phyloP scores from a whole-genome alignment of 192 early-diverging fungal genomes.

The Entomortierella parvispora region DNA sequence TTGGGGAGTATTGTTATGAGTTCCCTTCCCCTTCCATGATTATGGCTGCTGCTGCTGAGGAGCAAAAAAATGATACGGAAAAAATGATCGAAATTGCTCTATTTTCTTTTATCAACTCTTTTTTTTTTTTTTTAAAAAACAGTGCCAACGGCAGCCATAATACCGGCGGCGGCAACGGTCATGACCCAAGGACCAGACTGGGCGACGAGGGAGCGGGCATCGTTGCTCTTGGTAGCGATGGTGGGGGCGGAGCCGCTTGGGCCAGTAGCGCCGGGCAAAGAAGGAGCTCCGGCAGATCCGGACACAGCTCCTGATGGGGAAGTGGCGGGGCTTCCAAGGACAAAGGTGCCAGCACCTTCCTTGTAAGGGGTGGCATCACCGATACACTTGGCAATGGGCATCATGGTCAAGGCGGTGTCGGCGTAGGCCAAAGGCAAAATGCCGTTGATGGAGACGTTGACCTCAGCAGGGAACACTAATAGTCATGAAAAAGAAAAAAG shows the following conservation, averaged over 20 bases:
- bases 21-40: too few species aligned
- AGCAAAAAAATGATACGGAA: too few species aligned
- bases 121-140: slow-evolving; percentile 1
- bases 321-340: slow-evolving; percentile 1
- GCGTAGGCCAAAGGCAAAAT: slow-evolving; percentile 4
- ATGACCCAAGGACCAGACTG: not conserved
- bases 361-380: slow-evolving; percentile 6
- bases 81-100: too few species aligned
- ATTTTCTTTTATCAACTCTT: not conserved
- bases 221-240: not conserved
- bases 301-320: not conserved
- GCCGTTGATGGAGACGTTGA: slow-evolving; percentile 46
- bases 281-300: not conserved
- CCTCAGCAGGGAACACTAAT: slow-evolving; percentile 37
- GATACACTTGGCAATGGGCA: slow-evolving; percentile 3
- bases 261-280: not conserved
- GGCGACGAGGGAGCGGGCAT: not conserved
- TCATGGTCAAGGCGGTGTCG: slow-evolving; percentile 8
- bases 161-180: not conserved
- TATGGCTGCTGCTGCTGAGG: too few species aligned
- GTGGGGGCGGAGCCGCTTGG: not conserved
- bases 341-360: slow-evolving; percentile 16
- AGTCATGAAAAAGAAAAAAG: not conserved
- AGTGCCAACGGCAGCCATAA: slow-evolving; percentile 5
- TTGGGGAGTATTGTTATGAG: too few species aligned